Evolutionary conservation across 2,329 filamentous ascomycete genomes (phyloP).

Genomic region (Fusarium bactridioides): DNA sequence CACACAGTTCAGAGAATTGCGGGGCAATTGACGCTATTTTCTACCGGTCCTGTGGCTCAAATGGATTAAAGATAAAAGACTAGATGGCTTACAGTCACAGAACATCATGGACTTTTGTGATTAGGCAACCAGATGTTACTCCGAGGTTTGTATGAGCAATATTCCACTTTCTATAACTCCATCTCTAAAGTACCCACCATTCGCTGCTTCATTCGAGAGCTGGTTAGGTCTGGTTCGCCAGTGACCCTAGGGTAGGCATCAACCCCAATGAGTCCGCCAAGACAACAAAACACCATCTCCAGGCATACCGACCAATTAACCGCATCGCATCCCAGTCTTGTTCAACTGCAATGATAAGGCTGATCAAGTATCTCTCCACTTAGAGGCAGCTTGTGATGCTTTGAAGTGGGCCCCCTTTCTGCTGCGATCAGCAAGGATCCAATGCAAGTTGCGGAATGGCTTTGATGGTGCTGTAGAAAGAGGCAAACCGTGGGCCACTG

Average conservation of each 20-base stretch:
- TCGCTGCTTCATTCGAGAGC: background rate
- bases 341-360: background rate
- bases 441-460: background rate
- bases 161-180: background rate
- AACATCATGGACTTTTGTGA: rapidly evolving
- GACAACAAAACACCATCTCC: background rate
- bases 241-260: background rate
- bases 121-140: background rate
- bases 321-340: background rate
- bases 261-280: background rate
- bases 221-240: background rate
- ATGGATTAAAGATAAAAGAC: rapidly evolving
- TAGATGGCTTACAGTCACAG: no score
- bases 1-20: background rate
- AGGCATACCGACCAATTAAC: background rate
- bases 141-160: background rate
- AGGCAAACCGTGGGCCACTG: background rate
- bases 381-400: background rate
- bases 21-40: rapidly evolving
- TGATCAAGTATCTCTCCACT: background rate
- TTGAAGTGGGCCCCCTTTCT: background rate
- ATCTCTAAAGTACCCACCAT: background rate
- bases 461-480: background rate
- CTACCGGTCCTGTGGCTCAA: no score
- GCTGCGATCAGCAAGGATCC: background rate